Evolutionary conservation across 208 protist species (phyloP).

Genomic region (Trypanosoma cruzi): DNA sequence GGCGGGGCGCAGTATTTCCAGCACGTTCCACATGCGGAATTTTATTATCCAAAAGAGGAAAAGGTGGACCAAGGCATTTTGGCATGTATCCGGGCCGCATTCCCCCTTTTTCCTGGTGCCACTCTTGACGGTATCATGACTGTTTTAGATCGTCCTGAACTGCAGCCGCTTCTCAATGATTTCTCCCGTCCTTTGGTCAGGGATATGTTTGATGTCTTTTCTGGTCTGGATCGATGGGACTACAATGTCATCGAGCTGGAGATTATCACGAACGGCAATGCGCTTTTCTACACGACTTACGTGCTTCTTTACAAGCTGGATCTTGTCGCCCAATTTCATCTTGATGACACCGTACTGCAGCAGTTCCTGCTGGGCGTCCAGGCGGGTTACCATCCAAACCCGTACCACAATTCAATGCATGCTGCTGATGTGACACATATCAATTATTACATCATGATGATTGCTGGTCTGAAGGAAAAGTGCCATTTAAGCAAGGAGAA

Average conservation of each 20-base stretch:
- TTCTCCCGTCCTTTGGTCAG: slow-evolving; percentile 53
- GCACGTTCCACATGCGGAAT: slow-evolving; percentile 61
- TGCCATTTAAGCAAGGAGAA: slow-evolving; percentile 89
- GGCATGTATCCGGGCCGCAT: slow-evolving; percentile 70
- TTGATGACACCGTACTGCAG: slow-evolving; percentile 79
- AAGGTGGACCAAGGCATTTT: slow-evolving; percentile 56
- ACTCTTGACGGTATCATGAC: slow-evolving; percentile 50
- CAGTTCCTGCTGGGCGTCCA: slow-evolving; percentile 88
- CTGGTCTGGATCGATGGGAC: slow-evolving; percentile 87
- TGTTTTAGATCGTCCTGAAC: slow-evolving; percentile 59
- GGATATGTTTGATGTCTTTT: slow-evolving; percentile 83
- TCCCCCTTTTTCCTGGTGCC: slow-evolving; percentile 49
- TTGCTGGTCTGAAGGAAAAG: slow-evolving; percentile 67
- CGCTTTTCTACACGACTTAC: slow-evolving; percentile 90
- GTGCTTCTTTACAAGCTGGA: slow-evolving; percentile 88
- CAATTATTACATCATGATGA: slow-evolving; percentile 93
- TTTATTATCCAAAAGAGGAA: slow-evolving; percentile 75
- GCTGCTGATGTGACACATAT: slow-evolving; percentile 94
- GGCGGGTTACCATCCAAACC: slow-evolving; percentile 89
- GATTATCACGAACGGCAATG: slow-evolving; percentile 85
- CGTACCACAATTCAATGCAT: slow-evolving; percentile 94
- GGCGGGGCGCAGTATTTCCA: slow-evolving; percentile 87
- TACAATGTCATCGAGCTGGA: slow-evolving; percentile 90
- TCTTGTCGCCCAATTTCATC: slow-evolving; percentile 81
- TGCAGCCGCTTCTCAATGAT: slow-evolving; percentile 48